Evolutionary conservation across 2,329 filamentous ascomycete genomes (phyloP), one percentile per base, ranked within the genome.

Genomic region (Cordyceps fumosorosea): DNA sequence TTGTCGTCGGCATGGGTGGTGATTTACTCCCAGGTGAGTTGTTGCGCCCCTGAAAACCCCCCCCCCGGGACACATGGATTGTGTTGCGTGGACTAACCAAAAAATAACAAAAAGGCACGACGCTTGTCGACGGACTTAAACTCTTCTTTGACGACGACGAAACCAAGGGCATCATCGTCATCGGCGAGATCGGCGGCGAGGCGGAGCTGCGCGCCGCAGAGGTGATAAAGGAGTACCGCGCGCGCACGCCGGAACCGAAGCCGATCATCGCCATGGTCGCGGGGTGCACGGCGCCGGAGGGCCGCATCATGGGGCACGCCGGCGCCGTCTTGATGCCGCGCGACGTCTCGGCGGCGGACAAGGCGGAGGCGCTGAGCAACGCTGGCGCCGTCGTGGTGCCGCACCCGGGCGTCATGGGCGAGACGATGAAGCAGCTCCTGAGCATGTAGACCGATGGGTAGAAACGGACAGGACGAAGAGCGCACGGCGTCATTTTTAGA

Each of bases 1-100:
- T 92, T 7, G 89, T 89, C 48, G 86, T 93, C 51, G 89, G 88
- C 18, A 88, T 93, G 78, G 90, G 90, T 3, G 90, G 90, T 2
- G 90, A 93, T 69, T 81, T 89, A 42, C 76, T 91, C 62, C 87
- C 89, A 1, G 88, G 88, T 74, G 48, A 18, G 50, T 44, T 29
- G 26, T 29, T 29, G 26, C 26, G 3, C 26, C 26, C 26, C 26
- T 6, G 26, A 3, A 6, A 3, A 3, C 3, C 26, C 26, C 26
- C 26, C 26, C 26, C 26, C 26, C 26, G 3, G 26, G 26, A 29
- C 26, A 29, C 26, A 29, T 6, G 26, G 3, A 6, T 18, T n/a
- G 16, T 18, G 6, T 45, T 45, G 16, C 8, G 42, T 44, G 10
- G 18, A 37, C 18, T 5, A 16, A 44, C 22, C 32, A 26, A 53